Evolutionary conservation across 176 grass and related monocot genomes (phyloP), one percentile per base, ranked within the genome.

Genomic region (Aegilops speltoides): DNA sequence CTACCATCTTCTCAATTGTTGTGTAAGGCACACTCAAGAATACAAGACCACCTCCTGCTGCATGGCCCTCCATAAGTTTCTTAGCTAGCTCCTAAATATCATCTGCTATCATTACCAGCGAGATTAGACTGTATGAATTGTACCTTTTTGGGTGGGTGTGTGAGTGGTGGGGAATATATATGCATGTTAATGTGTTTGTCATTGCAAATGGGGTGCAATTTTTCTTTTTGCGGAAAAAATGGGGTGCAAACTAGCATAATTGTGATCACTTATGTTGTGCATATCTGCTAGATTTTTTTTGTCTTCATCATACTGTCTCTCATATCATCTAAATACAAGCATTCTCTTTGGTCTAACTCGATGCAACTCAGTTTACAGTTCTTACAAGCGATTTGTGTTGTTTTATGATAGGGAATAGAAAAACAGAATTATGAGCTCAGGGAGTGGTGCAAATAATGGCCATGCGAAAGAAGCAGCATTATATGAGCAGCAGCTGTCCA

Each of bases 401-500:
- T 68, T 13, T 46, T 85, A 43, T 77, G 23, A 11, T 88, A 91
- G 86, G 82, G 63, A 84, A 32, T 64, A 79, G 24, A 17, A 28
- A 81, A 63, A 72, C 23, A 10, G 7, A 33, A 41, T 10, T 78
- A 91, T 91, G 89, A 91, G 62, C 43, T 88, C 77, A 72, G 33
- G 12, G 68, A 82, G 86, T n/a, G 12, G 16, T 89, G 17, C 34
- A 16, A 50, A 13, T 76, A 91, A 76, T 62, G 85, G 61, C 3
- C 46, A 88, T 78, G 84, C 45, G n/a, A 87, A 87, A 89, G 83
- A 93, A 89, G 70, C 78, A 73, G 64, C 77, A 61, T 33, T 91
- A 60, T 91, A 81, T 82, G 82, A 90, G 82, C 84, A 95, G 70
- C 92, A 87, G 29, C 90, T 26, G 59, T 88, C 90, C 24, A 97